Evolutionary conservation across 2,329 filamentous ascomycete genomes (phyloP).

Genomic region (Xylariaceae sp.): DNA sequence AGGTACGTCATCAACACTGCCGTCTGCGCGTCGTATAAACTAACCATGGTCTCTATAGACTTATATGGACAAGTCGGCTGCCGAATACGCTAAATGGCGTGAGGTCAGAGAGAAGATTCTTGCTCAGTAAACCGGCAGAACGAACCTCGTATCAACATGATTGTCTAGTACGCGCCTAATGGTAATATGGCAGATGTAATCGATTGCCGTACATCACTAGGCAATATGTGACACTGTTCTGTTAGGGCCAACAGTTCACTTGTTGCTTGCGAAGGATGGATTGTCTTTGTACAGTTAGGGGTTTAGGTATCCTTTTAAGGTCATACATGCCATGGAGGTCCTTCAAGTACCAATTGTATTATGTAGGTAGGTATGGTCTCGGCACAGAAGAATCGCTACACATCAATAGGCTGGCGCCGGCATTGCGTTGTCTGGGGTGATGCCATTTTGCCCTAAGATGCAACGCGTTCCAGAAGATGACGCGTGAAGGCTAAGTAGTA

Average conservation of each 20-base stretch:
- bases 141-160: slow-evolving; percentile 7
- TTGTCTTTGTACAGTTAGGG: slow-evolving; percentile 6
- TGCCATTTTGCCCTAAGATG: neutral
- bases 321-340: neutral
- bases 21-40: slow-evolving; percentile 6
- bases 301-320: too few species aligned
- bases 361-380: slow-evolving; percentile 1
- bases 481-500: neutral
- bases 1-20: slow-evolving; percentile 31
- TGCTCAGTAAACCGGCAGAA: slow-evolving; percentile 6
- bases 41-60: slow-evolving; percentile 26
- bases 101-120: slow-evolving; percentile 29
- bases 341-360: slow-evolving; percentile 1
- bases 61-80: slow-evolving; percentile 34
- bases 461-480: neutral
- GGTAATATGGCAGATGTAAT: neutral
- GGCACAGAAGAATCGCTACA: neutral
- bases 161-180: neutral
- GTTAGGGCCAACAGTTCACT: neutral
- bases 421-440: neutral
- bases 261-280: slow-evolving; percentile 4
- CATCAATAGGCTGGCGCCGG: neutral
- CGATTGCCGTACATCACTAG: neutral
- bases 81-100: slow-evolving; percentile 30
- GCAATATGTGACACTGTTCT: neutral